These are phyloP conservation scores for Papilionanthe hybrid DNA, from an alignment of 116 monocot genomes.

Conservation along the genomic window DNA sequence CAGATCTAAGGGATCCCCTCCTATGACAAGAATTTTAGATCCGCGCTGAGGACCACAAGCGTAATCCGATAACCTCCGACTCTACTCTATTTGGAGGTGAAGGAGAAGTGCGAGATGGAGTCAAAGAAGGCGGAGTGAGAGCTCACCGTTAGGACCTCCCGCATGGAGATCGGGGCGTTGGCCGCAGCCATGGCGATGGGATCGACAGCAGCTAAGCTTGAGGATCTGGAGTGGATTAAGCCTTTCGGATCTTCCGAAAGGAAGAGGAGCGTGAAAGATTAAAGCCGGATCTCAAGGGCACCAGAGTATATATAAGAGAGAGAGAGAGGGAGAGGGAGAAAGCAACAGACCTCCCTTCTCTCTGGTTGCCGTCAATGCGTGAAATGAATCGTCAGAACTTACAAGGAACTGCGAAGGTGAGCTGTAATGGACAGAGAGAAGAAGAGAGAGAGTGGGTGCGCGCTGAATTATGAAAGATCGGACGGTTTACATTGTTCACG, in stretches of 20 bases:
- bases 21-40: background rate
- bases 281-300: background rate
- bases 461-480: too few species aligned
- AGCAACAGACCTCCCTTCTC: too few species aligned
- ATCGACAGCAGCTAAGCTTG: background rate
- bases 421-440: too few species aligned
- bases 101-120: background rate
- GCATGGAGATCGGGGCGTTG: slow-evolving; percentile 65
- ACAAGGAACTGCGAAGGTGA: too few species aligned
- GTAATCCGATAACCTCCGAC: background rate
- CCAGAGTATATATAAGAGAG: too few species aligned
- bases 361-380: too few species aligned
- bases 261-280: background rate
- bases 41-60: background rate
- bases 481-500: too few species aligned
- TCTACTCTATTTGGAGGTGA: background rate
- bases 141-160: slow-evolving; percentile 58
- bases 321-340: too few species aligned
- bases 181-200: slow-evolving; percentile 61
- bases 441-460: too few species aligned
- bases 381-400: too few species aligned
- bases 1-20: background rate
- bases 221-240: too few species aligned
- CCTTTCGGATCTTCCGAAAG: too few species aligned
- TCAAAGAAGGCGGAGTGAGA: background rate